Evolutionary conservation across 805 yeast species (phyloP).

Genomic region (Kazachstania kunashirensis): DNA sequence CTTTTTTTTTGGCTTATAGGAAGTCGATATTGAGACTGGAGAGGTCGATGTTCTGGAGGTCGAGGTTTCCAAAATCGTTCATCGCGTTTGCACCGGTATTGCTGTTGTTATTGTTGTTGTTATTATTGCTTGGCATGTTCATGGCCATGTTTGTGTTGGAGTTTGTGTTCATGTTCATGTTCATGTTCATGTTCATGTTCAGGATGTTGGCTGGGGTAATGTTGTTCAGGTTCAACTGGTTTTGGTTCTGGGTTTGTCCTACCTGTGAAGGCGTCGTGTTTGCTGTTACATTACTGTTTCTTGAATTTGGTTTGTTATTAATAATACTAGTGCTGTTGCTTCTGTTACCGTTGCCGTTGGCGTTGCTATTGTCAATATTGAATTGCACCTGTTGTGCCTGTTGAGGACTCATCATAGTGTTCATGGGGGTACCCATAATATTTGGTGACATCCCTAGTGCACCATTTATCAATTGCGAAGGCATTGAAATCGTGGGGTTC

Average conservation of each 20-base stretch:
- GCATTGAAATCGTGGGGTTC: conserved; percentile 3
- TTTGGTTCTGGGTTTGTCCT: neutral
- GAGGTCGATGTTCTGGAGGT: conserved; percentile 24
- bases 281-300: neutral
- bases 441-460: neutral
- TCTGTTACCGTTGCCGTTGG: neutral
- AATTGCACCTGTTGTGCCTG: neutral
- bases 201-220: conserved; percentile 11
- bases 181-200: conserved; percentile 13
- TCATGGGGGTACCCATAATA: conserved; percentile 1
- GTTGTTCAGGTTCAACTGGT: conserved; percentile 3
- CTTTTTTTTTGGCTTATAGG: too few species aligned
- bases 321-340: neutral
- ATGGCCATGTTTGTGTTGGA: neutral
- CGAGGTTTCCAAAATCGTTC: conserved; percentile 13
- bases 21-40: conserved; percentile 26
- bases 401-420: neutral
- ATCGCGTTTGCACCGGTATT: neutral
- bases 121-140: conserved; percentile 1
- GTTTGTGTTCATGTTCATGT: conserved; percentile 6
- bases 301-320: neutral
- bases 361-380: neutral
- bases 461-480: neutral
- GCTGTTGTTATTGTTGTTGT: conserved; percentile 7
- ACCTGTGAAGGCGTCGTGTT: neutral